Conservation (phyloP, 2,329 filamentous ascomycete genomes). For the Westerdykella sp. region DNA sequence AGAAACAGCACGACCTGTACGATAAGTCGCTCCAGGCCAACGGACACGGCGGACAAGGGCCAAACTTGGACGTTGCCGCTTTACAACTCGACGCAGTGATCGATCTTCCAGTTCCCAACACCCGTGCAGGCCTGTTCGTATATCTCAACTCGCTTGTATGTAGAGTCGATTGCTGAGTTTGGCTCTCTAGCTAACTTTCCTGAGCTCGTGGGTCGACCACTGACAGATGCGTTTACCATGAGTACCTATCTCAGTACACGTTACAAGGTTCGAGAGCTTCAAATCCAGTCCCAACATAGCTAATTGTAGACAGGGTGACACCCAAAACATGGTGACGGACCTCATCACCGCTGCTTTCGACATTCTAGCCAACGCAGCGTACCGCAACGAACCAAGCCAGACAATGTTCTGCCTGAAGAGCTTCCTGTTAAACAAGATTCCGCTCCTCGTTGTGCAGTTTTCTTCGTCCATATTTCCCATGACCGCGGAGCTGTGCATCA, state of each 20-base stretch:
- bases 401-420: slow-evolving; percentile 71
- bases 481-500: slow-evolving; percentile 58
- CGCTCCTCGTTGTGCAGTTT: slow-evolving; percentile 54
- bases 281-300: slow-evolving; percentile 2
- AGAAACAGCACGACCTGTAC: slow-evolving; percentile 40
- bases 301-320: slow-evolving; percentile 56
- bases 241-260: slow-evolving; percentile 77
- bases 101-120: slow-evolving; percentile 66
- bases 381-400: slow-evolving; percentile 56
- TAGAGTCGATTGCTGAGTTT: slow-evolving; percentile 1
- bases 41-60: slow-evolving; percentile 37
- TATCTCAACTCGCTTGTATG: slow-evolving; percentile 75
- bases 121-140: slow-evolving; percentile 75
- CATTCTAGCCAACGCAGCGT: slow-evolving; percentile 77
- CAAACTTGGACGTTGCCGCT: slow-evolving; percentile 37
- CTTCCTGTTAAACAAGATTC: slow-evolving; percentile 73
- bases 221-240: slow-evolving; percentile 74
- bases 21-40: slow-evolving; percentile 41
- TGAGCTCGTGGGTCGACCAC: slow-evolving; percentile 73
- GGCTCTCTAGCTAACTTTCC: slow-evolving; percentile 26
- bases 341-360: slow-evolving; percentile 86
- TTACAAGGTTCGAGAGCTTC: slow-evolving; percentile 58
- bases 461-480: slow-evolving; percentile 54
- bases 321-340: slow-evolving; percentile 71
- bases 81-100: slow-evolving; percentile 52